These are phyloP conservation scores for Chytriomyces confervae DNA, from an alignment of 192 early-diverging fungal species.

Conservation along the genomic window DNA sequence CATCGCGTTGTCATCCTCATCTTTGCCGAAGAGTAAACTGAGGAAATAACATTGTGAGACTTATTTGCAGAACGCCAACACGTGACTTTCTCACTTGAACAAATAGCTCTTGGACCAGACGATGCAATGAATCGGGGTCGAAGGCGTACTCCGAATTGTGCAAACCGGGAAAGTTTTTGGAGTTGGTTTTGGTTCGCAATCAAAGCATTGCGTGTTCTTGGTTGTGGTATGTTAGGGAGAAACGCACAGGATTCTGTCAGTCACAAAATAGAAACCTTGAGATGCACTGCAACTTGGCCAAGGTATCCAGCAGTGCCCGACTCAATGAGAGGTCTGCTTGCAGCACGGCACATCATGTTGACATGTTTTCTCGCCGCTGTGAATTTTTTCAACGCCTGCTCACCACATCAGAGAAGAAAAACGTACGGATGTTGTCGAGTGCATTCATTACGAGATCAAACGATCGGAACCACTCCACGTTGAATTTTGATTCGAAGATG, in stretches of 20 bases:
- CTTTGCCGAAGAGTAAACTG: slow-evolving; percentile 79
- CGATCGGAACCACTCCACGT: slow-evolving; percentile 82
- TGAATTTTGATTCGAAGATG: slow-evolving; percentile 86
- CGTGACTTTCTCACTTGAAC: slow-evolving; percentile 63
- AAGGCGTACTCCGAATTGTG: slow-evolving; percentile 96
- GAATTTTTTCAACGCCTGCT: background rate
- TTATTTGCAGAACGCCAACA: background rate
- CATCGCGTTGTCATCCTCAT: slow-evolving; percentile 56
- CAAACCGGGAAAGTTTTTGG: slow-evolving; percentile 94
- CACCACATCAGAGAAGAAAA: background rate
- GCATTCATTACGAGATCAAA: slow-evolving; percentile 97
- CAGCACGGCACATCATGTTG: slow-evolving; percentile 93
- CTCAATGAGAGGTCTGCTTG: slow-evolving; percentile 79
- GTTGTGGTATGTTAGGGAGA: background rate
- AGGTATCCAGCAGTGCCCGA: slow-evolving; percentile 94
- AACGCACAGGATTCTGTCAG: background rate
- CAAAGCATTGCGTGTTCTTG: slow-evolving; percentile 83
- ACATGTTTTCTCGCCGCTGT: slow-evolving; percentile 91
- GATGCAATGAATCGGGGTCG: slow-evolving; percentile 94
- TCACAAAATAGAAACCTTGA: slow-evolving; percentile 56
- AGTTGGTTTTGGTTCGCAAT: slow-evolving; percentile 86
- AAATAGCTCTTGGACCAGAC: slow-evolving; percentile 99
- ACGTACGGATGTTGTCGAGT: slow-evolving; percentile 87
- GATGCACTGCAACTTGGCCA: slow-evolving; percentile 90
- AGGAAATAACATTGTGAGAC: slow-evolving; percentile 1